phyloP scores from a whole-genome alignment of 75 land plant species.

The Pinus albicaulis region DNA sequence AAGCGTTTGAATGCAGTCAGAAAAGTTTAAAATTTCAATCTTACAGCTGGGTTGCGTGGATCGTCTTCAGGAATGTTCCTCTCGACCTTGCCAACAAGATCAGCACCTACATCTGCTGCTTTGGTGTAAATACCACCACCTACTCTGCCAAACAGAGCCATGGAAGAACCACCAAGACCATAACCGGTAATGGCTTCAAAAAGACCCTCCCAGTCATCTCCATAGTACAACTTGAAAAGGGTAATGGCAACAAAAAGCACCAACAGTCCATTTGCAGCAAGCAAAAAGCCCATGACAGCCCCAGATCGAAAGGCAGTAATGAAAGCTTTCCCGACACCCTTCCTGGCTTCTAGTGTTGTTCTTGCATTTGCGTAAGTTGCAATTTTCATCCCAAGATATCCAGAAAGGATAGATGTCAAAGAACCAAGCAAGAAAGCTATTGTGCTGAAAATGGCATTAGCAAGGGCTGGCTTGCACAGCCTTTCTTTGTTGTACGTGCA shows the following conservation, averaged over 20 bases:
- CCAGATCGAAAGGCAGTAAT: slow-evolving; percentile 89
- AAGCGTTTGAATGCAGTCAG: background rate
- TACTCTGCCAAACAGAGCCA: slow-evolving; percentile 90
- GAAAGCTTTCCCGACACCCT: slow-evolving; percentile 86
- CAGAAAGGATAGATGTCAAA: slow-evolving; percentile 72
- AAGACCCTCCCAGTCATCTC: slow-evolving; percentile 88
- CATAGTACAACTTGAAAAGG: slow-evolving; percentile 74
- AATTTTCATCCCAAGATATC: slow-evolving; percentile 86
- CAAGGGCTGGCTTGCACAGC: slow-evolving; percentile 73
- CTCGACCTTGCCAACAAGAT: slow-evolving; percentile 70
- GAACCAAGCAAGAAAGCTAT: slow-evolving; percentile 73
- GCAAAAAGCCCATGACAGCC: slow-evolving; percentile 84
- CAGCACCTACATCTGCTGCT: slow-evolving; percentile 84
- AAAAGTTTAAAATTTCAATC: slow-evolving; percentile 3
- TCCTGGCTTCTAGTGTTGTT: slow-evolving; percentile 83
- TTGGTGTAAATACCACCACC: slow-evolving; percentile 93
- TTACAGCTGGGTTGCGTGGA: slow-evolving; percentile 70
- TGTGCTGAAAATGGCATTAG: slow-evolving; percentile 72
- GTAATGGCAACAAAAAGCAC: slow-evolving; percentile 64
- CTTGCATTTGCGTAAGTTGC: slow-evolving; percentile 93
- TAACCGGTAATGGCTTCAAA: slow-evolving; percentile 92
- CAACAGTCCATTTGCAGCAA: slow-evolving; percentile 78
- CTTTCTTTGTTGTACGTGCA: slow-evolving; percentile 52
- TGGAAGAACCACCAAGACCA: slow-evolving; percentile 90
- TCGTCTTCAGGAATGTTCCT: slow-evolving; percentile 93